phyloP scores from a whole-genome alignment of 2,329 filamentous ascomycete genomes.

The Cryphonectria naterciae region DNA sequence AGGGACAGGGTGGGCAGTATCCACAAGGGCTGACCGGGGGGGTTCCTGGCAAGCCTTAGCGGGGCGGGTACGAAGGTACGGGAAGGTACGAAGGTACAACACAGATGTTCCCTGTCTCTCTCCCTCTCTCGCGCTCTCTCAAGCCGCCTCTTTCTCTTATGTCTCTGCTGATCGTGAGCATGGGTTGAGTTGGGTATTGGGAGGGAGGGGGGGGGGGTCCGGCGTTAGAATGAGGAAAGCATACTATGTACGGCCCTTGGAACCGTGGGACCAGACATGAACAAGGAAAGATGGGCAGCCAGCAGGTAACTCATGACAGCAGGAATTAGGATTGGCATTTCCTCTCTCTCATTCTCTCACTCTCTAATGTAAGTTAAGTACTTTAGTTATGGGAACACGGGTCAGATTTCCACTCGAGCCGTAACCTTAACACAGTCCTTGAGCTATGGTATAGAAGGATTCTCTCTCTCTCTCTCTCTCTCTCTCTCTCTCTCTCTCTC shows the following conservation, averaged over 20 bases:
- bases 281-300: neutral
- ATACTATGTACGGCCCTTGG: neutral
- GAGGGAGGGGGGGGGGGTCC: neutral
- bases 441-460: neutral
- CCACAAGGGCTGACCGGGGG: neutral
- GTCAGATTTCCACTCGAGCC: conserved; percentile 1
- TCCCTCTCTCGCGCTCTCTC: neutral
- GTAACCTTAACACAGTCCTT: neutral
- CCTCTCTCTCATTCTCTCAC: neutral
- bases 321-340: conserved; percentile 3
- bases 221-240: neutral
- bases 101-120: neutral
- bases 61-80: neutral
- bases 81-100: neutral
- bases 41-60: neutral
- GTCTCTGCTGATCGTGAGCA: neutral
- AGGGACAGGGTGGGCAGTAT: neutral
- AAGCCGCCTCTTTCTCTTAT: neutral
- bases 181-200: neutral
- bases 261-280: conserved; percentile 1
- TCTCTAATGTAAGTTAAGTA: neutral
- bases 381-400: neutral
- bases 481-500: neutral
- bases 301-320: neutral
- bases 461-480: neutral